phyloP scores from a whole-genome alignment of 2,329 filamentous ascomycete species.

The Cladophialophora yegresii region DNA sequence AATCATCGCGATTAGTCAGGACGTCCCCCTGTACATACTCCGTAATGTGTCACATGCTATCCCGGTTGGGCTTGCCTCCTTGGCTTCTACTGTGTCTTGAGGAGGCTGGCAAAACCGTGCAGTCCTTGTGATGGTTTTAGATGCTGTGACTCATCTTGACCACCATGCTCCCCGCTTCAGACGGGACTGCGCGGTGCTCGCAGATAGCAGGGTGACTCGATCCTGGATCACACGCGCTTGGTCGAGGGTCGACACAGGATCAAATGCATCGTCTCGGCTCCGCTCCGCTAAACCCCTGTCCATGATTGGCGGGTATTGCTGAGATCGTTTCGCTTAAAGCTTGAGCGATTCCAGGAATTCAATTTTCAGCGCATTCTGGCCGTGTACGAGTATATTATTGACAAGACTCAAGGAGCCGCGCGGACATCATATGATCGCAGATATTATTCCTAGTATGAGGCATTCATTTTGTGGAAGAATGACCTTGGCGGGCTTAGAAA shows the following conservation, averaged over 20 bases:
- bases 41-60: background rate
- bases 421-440: background rate
- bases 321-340: slow-evolving; percentile 11
- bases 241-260: background rate
- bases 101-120: too few relatives aligned
- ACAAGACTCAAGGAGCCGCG: background rate
- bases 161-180: background rate
- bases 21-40: background rate
- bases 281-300: slow-evolving; percentile 10
- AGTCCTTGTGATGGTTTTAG: background rate
- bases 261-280: background rate
- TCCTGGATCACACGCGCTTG: background rate
- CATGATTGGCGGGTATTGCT: slow-evolving; percentile 10
- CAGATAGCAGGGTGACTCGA: background rate
- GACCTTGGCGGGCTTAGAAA: background rate
- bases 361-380: background rate
- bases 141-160: background rate
- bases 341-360: background rate
- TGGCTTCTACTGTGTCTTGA: slow-evolving; percentile 23
- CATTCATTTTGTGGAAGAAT: background rate
- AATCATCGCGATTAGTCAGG: background rate
- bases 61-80: background rate
- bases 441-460: too few relatives aligned
- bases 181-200: background rate
- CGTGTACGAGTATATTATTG: background rate